Base-by-base conservation (phyloP, 1,139 yeast species). In the Kurtzmaniella natalensis region DNA sequence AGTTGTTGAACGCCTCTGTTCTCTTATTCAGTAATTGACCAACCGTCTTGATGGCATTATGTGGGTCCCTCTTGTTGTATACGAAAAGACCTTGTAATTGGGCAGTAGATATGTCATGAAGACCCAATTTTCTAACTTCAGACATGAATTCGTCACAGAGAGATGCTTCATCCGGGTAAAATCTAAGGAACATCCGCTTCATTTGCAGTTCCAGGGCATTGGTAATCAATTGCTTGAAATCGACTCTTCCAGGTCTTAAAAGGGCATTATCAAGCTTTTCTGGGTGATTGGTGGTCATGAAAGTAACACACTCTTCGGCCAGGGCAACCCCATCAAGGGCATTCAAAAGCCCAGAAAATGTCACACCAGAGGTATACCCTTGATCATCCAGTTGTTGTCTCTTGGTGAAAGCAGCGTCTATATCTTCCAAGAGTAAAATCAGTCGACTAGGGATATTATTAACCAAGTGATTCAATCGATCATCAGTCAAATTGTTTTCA, bases 251-350 rank as follows among this genome's bases (percentile, higher is more conserved):
- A 0, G 99, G 99, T 45, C 99, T 72, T 43, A 84, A 63, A 37
- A 84, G 61, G 0, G 94, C 94, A 3, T 87, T 88, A 51, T 92
- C 99, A 28, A 92, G 67, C 42, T 77, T 77, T 46, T 92, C 97
- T 0, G 96, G 96, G 51, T 92, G 98, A 57, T 92, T 92, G 16
- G 98, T 89, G 11, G 99, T 92, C 98, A 92, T 92, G 58, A 92
- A 92, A 0, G 96, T 92, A 27, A 92, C 72, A 33, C 96, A 83
- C 52, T 92, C 98, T 51, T 92, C 98, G 1, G 97, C 95, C 30
- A 96, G 85, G 2, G 97, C 95, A n/a, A 92, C 98, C 33, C 98
- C 99, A 55, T 92, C 99, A 32, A 92, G 68, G 0, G 98, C 96
- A 55, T 92, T 92, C 41, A 92, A 65, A 34, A 92, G 68, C 0